Conservation (phyloP, 805 yeast species). For the Teunomyces tritomae region DNA sequence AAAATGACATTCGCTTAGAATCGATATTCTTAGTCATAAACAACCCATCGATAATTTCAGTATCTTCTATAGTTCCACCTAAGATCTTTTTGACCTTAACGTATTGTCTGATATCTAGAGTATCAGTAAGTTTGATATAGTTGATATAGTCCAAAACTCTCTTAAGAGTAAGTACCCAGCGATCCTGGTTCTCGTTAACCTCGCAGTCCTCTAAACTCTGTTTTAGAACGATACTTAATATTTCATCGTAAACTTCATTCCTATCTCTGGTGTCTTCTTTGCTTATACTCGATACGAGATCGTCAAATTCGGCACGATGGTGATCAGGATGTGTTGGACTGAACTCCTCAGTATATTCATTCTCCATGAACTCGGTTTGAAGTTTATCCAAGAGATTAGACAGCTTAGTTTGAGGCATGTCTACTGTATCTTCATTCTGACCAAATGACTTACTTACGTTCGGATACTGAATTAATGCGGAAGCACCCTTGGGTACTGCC, state of each 20-base stretch:
- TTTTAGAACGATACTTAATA: conserved; percentile 48
- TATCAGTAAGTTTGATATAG: conserved; percentile 63
- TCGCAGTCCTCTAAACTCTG: conserved; percentile 66
- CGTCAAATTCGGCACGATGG: conserved; percentile 4
- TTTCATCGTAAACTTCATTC: conserved; percentile 29
- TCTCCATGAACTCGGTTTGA: background rate
- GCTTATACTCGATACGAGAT: conserved; percentile 6
- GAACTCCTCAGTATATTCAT: background rate
- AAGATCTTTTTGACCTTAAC: conserved; percentile 80
- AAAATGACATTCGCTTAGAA: conserved; percentile 69
- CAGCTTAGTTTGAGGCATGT: background rate
- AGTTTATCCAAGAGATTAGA: background rate
- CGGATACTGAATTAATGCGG: background rate
- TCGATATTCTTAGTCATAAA: conserved; percentile 85
- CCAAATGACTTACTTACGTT: conserved; percentile 7
- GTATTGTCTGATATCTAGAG: conserved; percentile 83
- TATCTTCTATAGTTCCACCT: conserved; percentile 67
- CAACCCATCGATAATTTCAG: conserved; percentile 64
- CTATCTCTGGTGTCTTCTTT: conserved; percentile 8
- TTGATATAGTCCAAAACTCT: conserved; percentile 55
- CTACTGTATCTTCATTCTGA: conserved; percentile 1
- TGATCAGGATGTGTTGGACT: background rate
- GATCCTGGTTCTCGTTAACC: conserved; percentile 39
- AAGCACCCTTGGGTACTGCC: conserved; percentile 8
- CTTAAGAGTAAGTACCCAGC: conserved; percentile 61